Base-by-base conservation (phyloP, 1,284 basidiomycete species). In the Ganoderma lucidum region DNA sequence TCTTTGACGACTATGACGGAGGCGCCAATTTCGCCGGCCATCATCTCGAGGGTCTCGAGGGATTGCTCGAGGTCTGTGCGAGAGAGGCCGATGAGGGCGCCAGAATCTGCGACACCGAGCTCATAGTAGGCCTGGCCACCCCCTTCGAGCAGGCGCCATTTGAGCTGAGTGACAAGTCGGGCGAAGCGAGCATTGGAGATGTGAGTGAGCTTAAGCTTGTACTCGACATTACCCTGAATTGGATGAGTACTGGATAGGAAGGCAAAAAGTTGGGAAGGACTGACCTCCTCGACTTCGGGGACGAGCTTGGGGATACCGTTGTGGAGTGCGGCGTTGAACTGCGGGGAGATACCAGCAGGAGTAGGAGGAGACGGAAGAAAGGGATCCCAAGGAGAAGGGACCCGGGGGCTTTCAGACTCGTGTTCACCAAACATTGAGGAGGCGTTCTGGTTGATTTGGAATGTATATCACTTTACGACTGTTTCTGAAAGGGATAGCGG, bases 121-220 rank as follows among this genome's bases (percentile, higher is more conserved):
- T 97, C 96, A 76, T 98, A 98, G 78, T 96, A 94, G 0, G 96
- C 96, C 77, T 95, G 92, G 5, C 96, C 96, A 4, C 93, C 91
- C 17, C 96, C 96, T 80, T 97, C 94, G 63, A 96, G 90, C 4
- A 98, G 86, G 3, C 96, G 88, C 96, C 96, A 98, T 80, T 97
- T 96, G 80, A 97, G 90, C 82, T 98, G 96, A 1, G 96, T 97
- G 67, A 96, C 93, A 19, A 98, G 90, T 51, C 92, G 87, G 3
- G 88, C 86, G 75, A 95, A 93, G 55, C 93, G 92, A 14, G 89
- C 85, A 0, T 90, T 86, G 15, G 91, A 87, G 0, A 94, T 91
- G 62, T 86, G 82, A 19, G 92, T 84, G 23, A 96, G 90, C 77
- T 94, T 92, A 30, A 95, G 87, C 80, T 96, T 96, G 84, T 96